Conservation (phyloP, 2,329 filamentous ascomycete species). For the Phialophora macrospora region DNA sequence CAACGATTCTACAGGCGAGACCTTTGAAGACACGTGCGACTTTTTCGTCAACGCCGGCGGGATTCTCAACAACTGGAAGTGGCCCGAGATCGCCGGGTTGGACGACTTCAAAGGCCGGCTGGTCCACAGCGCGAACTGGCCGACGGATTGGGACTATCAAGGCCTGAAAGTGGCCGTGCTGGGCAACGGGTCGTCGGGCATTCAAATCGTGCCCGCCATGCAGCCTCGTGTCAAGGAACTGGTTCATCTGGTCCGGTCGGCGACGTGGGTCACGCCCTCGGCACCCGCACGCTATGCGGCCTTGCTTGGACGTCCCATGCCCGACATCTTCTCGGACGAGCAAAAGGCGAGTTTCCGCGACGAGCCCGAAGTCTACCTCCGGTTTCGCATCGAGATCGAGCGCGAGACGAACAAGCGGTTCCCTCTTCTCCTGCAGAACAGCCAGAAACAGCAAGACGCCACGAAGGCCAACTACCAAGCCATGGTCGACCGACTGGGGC, state of each 20-base stretch:
- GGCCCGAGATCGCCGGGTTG: slow-evolving; percentile 45
- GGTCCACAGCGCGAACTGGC: slow-evolving; percentile 44
- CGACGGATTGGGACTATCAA: slow-evolving; percentile 39
- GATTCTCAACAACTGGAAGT: slow-evolving; percentile 41
- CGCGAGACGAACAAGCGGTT: slow-evolving; percentile 28
- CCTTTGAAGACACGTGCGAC: slow-evolving; percentile 29
- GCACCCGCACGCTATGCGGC: slow-evolving; percentile 27
- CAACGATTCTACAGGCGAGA: slow-evolving; percentile 29
- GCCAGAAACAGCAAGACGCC: slow-evolving; percentile 6
- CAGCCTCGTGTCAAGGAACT: slow-evolving; percentile 41
- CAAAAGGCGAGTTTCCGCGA: slow-evolving; percentile 26
- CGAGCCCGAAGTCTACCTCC: slow-evolving; percentile 26
- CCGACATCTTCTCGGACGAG: slow-evolving; percentile 32
- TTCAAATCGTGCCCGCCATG: slow-evolving; percentile 46
- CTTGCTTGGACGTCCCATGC: slow-evolving; percentile 27
- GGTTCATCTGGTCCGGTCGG: slow-evolving; percentile 31
- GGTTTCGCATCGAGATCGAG: slow-evolving; percentile 32
- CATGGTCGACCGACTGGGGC: slow-evolving; percentile 29
- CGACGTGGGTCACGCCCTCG: slow-evolving; percentile 32
- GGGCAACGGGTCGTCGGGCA: slow-evolving; percentile 39
- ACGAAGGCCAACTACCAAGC: slow-evolving; percentile 29
- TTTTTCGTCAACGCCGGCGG: slow-evolving; percentile 40
- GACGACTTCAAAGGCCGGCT: slow-evolving; percentile 45
- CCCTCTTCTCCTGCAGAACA: slow-evolving; percentile 17
- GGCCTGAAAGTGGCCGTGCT: slow-evolving; percentile 39